Conservation (phyloP, 1,139 yeast genomes). For the Pichia sp. region DNA sequence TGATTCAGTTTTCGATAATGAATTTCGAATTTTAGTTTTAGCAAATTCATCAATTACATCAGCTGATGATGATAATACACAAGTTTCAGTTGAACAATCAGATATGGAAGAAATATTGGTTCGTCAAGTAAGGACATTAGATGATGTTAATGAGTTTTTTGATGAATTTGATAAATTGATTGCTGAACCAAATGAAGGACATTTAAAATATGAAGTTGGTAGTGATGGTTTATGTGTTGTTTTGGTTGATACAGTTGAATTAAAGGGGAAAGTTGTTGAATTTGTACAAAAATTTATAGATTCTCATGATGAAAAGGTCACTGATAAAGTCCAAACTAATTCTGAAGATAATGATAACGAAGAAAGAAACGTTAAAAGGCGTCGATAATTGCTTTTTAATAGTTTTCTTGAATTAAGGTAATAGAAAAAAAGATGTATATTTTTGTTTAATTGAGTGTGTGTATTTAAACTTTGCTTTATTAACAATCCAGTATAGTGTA, state of each 20-base stretch:
- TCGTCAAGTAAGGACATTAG: conserved; percentile 13
- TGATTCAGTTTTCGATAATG: conserved; percentile 21
- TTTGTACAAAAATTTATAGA: conserved; percentile 23
- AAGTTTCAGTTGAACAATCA: conserved; percentile 33
- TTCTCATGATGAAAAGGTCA: conserved; percentile 4
- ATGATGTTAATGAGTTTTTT: conserved; percentile 50
- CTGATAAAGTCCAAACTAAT: conserved; percentile 1
- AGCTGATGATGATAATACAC: conserved; percentile 5
- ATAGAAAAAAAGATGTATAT: too few relatives aligned
- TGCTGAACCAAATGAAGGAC: conserved; percentile 62
- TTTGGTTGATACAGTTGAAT: conserved; percentile 36
- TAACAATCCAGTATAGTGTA: too few relatives aligned
- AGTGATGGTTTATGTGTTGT: conserved; percentile 65
- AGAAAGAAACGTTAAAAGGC: conserved; percentile 14
- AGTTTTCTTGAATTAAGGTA: too few relatives aligned
- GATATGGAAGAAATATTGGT: conserved; percentile 49
- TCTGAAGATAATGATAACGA: conserved; percentile 12
- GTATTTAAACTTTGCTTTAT: too few relatives aligned
- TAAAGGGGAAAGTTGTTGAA: conserved; percentile 21
- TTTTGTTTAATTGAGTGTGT: too few relatives aligned
- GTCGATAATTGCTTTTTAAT: conserved; percentile 5
- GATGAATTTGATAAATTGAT: conserved; percentile 55
- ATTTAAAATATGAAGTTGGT: conserved; percentile 64
- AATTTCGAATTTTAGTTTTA: conserved; percentile 26
- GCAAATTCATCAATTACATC: conserved; percentile 9